phyloP scores from a whole-genome alignment of 352 stramenopile species.

The Pythium dissotocum region DNA sequence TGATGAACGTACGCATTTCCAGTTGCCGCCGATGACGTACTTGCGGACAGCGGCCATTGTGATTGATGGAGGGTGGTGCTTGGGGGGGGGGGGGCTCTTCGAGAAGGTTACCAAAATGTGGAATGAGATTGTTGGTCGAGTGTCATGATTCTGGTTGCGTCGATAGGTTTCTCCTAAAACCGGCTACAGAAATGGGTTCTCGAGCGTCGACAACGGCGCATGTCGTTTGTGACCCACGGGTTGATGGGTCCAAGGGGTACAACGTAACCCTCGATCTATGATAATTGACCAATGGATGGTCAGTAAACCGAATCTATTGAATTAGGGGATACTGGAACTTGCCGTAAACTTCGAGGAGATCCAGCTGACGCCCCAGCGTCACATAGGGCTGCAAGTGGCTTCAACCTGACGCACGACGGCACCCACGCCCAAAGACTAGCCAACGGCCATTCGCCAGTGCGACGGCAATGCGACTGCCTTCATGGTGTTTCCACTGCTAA shows the following conservation, averaged over 20 bases:
- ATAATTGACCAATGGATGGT: not conserved
- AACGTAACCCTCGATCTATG: not conserved
- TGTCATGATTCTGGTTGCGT: constrained; percentile 1
- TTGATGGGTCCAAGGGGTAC: not conserved
- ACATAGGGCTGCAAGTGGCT: constrained; percentile 16
- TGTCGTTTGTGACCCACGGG: constrained; percentile 4
- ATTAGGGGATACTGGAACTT: constrained; percentile 5
- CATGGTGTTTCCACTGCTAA: too few relatives aligned
- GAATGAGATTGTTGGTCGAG: constrained; percentile 7
- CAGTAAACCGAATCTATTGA: constrained; percentile 13
- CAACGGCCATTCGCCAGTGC: not conserved
- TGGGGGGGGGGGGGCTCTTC: not conserved
- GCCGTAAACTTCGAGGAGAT: not conserved
- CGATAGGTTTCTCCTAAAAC: constrained; percentile 19
- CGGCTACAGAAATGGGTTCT: constrained; percentile 8
- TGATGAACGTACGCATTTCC: constrained; percentile 74
- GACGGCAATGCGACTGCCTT: too few relatives aligned
- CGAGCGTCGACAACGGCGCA: not conserved
- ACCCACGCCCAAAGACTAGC: not conserved
- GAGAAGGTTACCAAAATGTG: constrained; percentile 15
- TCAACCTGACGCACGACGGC: constrained; percentile 17
- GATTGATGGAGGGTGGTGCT: constrained; percentile 3
- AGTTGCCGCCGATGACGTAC: constrained; percentile 91
- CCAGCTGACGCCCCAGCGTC: constrained; percentile 18
- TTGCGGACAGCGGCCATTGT: constrained; percentile 41